Base-by-base conservation (phyloP, 495 filamentous ascomycete genomes). In the Evansstolkia leycettana region DNA sequence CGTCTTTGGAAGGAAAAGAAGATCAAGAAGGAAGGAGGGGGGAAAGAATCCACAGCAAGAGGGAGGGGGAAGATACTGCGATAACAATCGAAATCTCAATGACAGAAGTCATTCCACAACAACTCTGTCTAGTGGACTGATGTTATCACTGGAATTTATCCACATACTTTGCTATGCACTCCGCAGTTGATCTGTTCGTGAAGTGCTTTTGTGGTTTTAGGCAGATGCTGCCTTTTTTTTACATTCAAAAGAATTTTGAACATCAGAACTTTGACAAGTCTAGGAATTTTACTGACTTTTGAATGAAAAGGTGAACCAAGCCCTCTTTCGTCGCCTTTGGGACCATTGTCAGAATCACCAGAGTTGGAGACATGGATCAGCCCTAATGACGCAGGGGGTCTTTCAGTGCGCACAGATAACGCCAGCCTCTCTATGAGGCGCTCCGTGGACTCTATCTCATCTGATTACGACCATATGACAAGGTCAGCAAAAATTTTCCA, bases 321-420 rank as follows among this genome's bases (percentile, higher is more conserved):
- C 60, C 63, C 63, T 40, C 45, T 64, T 35, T 65, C 63, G 46
- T 67, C 63, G 42, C 63, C 61, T 16, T 47, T 65, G 49, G 52
- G 56, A 32, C 54, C 53, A 30, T 52, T 65, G 23, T 61, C 61
- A 39, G 52, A 57, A 41, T 67, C 61, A 14, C 60, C 63, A 31
- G 54, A 61, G 47, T 50, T 50, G 18, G 54, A 58, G 39, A 47
- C 54, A 27, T 55, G 44, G 19, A 61, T 82, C 35, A 57, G 76
- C 75, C 55, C 62, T 69, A 42, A 80, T n/a, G 14, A 73, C 50
- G 74, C 75, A 12, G 69, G 73, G 5, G 79, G 76, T 47, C 67
- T 83, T 36, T 53, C 57, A 17, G 56, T 70, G 16, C 53, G 68
- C 39, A 53, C 46, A 26, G 45, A 58, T 28, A 55, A 51, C 19